A percentile compares a stretch with the other conserved stretches of the same genome.
Evolutionary conservation across 1,284 basidiomycete genomes (phyloP).

Genomic region (Lentinus polychrous): DNA sequence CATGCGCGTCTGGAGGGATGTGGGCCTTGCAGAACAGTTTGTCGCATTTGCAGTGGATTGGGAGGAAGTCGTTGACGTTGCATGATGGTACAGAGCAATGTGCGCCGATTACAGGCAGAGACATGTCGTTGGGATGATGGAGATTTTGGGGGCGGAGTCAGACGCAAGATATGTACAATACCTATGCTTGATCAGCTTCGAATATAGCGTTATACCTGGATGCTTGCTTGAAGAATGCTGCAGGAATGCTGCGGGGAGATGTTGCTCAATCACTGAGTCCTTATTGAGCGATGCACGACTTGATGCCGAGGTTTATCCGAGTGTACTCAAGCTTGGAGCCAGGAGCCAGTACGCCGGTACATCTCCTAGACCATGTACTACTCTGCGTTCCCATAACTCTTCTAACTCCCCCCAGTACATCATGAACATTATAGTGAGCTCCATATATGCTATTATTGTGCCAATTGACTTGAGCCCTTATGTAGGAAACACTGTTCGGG

Average conservation of each 20-base stretch:
- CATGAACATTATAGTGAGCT: constrained; percentile 72
- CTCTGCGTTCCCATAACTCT: neutral
- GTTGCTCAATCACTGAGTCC: too few species aligned
- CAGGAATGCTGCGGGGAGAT: too few species aligned
- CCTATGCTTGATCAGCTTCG: too few species aligned
- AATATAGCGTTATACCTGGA: too few species aligned
- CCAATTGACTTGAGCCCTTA: constrained; percentile 9
- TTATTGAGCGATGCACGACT: too few species aligned
- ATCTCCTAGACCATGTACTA: neutral
- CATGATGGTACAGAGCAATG: constrained; percentile 48
- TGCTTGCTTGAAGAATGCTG: too few species aligned
- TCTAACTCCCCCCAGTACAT: constrained; percentile 16
- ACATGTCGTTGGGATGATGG: too few species aligned
- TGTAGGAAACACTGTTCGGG: constrained; percentile 90
- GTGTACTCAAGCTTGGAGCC: neutral
- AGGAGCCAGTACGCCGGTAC: neutral
- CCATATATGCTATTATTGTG: neutral
- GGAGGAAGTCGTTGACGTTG: constrained; percentile 55
- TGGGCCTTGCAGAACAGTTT: constrained; percentile 51
- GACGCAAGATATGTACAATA: too few species aligned
- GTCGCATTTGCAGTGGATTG: constrained; percentile 52
- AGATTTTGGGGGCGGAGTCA: too few species aligned
- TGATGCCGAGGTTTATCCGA: neutral
- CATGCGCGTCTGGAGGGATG: constrained; percentile 49
- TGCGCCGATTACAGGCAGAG: constrained; percentile 36